phyloP scores from a whole-genome alignment of 2,329 filamentous ascomycete species.

The Massarina eburnea region DNA sequence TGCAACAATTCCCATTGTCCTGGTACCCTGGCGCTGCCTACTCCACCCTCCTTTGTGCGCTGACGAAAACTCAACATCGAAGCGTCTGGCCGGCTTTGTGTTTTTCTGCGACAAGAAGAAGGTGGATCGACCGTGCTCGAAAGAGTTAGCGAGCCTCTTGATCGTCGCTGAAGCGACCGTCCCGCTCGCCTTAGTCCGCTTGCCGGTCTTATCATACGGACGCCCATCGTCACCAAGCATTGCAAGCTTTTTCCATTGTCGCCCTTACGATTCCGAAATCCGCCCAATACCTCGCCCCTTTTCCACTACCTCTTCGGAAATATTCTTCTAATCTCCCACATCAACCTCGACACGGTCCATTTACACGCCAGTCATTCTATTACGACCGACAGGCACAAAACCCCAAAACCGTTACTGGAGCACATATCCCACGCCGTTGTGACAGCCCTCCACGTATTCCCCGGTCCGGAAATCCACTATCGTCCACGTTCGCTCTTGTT shows the following conservation, averaged over 20 bases:
- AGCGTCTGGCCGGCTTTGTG: constrained; percentile 32
- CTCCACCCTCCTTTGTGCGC: constrained; percentile 22
- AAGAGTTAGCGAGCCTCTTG: constrained; percentile 4
- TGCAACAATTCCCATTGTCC: constrained; percentile 19
- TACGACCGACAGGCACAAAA: neutral
- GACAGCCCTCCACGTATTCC: neutral
- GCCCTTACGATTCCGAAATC: neutral
- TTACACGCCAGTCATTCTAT: neutral
- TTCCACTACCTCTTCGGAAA: neutral
- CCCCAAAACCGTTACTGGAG: neutral
- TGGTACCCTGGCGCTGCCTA: constrained; percentile 15
- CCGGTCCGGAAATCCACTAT: neutral
- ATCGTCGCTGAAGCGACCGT: constrained; percentile 5
- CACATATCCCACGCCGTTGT: neutral
- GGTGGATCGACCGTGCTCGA: constrained; percentile 12
- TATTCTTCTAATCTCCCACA: neutral
- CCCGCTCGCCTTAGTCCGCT: constrained; percentile 1
- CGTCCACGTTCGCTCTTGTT: neutral
- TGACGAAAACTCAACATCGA: constrained; percentile 28
- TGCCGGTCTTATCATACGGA: constrained; percentile 3
- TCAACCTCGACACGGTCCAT: neutral
- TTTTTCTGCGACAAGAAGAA: constrained; percentile 17
- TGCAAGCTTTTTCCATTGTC: neutral
- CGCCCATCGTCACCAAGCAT: constrained; percentile 1
- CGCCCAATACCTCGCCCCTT: neutral